Conservation (phyloP, 495 filamentous ascomycete genomes). For the Penicillium malachiteum region DNA sequence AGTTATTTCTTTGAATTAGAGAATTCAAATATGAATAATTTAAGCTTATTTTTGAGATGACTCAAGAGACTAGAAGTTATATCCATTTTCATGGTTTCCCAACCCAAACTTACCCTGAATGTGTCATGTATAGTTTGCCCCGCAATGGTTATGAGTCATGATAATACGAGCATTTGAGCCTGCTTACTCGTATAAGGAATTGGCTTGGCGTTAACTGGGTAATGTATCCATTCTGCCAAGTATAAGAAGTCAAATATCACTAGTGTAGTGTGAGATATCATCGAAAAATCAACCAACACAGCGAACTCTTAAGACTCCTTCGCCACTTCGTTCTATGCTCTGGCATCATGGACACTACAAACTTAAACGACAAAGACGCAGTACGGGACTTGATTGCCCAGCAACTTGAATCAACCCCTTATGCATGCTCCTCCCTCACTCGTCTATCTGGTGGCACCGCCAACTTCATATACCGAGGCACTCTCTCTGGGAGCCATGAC, state of each 20-base stretch:
- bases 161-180: not conserved
- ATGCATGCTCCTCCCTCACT: constrained; percentile 48
- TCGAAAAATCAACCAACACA: no score
- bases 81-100: no score
- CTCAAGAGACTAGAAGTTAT: no score
- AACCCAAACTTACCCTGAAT: no score
- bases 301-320: no score
- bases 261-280: no score
- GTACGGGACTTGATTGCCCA: constrained; percentile 19
- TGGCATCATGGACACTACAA: not conserved
- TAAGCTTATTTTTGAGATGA: no score
- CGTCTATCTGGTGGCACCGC: constrained; percentile 55
- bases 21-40: no score
- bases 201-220: not conserved
- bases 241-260: no score
- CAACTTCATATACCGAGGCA: constrained; percentile 61
- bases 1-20: no score
- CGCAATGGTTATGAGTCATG: not conserved
- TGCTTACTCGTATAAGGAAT: not conserved
- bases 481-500: constrained; percentile 29
- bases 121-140: no score
- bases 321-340: not conserved
- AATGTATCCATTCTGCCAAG: no score
- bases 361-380: constrained; percentile 4
- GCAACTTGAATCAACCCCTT: constrained; percentile 36